Percentiles rank a stretch among this genome's conserved stretches.
Conservation (phyloP, 768 basidiomycete species). For the Dictyophora rubrovolvata region DNA sequence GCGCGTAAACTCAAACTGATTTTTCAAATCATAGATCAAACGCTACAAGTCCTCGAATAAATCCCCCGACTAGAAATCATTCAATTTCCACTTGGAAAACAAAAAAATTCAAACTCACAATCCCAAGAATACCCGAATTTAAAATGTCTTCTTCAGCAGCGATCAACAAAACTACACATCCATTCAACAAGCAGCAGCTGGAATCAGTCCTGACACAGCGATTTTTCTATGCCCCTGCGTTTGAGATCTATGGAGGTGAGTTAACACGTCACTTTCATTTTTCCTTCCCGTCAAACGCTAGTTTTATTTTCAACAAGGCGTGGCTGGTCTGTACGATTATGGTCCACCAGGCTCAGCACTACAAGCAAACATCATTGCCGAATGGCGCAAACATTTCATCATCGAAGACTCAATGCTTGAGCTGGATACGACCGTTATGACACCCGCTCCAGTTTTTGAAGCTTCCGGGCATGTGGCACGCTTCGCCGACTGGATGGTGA, state of each 20-base stretch:
- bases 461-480: slow-evolving; percentile 96
- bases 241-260: slow-evolving; percentile 97
- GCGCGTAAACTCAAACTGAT: no score
- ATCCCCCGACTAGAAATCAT: not conserved
- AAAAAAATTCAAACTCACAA: not conserved
- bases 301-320: slow-evolving; percentile 41
- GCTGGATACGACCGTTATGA: slow-evolving; percentile 97
- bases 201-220: slow-evolving; percentile 81
- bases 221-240: slow-evolving; percentile 97
- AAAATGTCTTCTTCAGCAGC: slow-evolving; percentile 8
- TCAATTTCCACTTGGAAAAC: not conserved
- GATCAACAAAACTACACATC: slow-evolving; percentile 75
- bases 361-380: slow-evolving; percentile 91
- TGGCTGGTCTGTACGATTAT: slow-evolving; percentile 96
- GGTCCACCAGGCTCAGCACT: slow-evolving; percentile 93
- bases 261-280: no score
- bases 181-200: slow-evolving; percentile 78
- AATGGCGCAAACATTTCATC: slow-evolving; percentile 98
- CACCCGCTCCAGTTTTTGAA: slow-evolving; percentile 88
- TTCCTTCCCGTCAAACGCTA: slow-evolving; percentile 3
- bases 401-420: slow-evolving; percentile 98
- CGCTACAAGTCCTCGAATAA: no score
- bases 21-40: no score
- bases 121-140: not conserved
- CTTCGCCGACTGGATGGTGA: slow-evolving; percentile 99